Evolutionary conservation across 495 filamentous ascomycete species (phyloP), one percentile per base, ranked within the genome.

Genomic region (Eremomyces bilateralis): DNA sequence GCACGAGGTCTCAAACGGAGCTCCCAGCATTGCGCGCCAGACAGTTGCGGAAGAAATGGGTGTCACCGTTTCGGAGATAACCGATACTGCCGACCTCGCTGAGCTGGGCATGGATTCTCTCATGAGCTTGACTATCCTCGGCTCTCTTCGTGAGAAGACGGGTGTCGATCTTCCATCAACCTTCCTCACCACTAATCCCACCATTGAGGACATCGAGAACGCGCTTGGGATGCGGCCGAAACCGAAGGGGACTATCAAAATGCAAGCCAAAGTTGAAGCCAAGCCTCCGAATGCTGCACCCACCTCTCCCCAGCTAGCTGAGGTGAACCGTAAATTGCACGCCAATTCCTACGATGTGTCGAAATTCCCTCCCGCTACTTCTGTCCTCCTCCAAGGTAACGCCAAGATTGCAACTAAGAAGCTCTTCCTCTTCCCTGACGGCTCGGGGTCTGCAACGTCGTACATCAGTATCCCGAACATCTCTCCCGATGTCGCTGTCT

Each of bases 351-450:
- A 48, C 4, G 54, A 59, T 40, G 22, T 57, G 21, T 53, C 50
- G 28, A 29, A 38, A 12, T 38, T 46, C 43, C 57, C 53, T 53
- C 61, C 36, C 47, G 59, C 37, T 54, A 72, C 31, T 43, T 75
- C 38, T 40, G 69, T 53, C 2, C 67, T 69, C 21, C 59, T 67
- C 4, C 61, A 65, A 32, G 59, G 63, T 4, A 54, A 52, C 33
- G 54, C 65, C 10, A 65, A 63, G 43, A 66, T 56, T 10, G 60
- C 67, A 10, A 64, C 51, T n/a, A 69, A 66, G 48, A 68, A 61
- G 24, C 56, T 90, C 11, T 73, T 78, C 53, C 65, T 85, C 38
- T 57, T 85, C 25, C 80, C 81, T 13, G 80, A 85, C 44, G 80
- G 80, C 15, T 69, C 67, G 36, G 80, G 80, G 15, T 72, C 69